Evolutionary conservation across 257 asterid genomes (phyloP), one percentile per base, ranked within the genome.

Genomic region (Ligustrum vulgare): DNA sequence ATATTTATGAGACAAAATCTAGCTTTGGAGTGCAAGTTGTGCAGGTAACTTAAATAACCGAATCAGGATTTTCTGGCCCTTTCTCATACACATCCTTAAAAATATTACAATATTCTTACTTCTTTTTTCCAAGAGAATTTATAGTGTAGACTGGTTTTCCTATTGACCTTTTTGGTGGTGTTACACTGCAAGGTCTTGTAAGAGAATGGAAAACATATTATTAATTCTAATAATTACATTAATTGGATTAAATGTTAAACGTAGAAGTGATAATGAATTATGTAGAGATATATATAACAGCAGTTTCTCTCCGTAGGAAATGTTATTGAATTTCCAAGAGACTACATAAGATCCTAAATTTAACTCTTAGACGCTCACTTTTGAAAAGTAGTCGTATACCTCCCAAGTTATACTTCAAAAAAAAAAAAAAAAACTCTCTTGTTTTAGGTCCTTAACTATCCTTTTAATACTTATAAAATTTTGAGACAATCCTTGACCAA

Each of bases 21-120:
- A 89, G 90, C 81, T 91, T 91, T 47, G 99, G 99, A 12, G 96
- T 89, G 82, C 97, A 93, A 87, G 88, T 95, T 39, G 99, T 94
- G 84, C 98, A 94, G 99, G 99, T 94, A 91, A 78, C 51, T 78
- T n/a, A n/a, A 41, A 62, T 74, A 75, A 63, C 75, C 43, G n/a
- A 72, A 68, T 75, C 77, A 69, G 34, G 51, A 76, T 69, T 75
- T 58, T 70, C 33, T 56, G 20, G 70, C 75, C 34, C 31, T 65
- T 81, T 74, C 36, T 13, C 49, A 64, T n/a, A 31, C 10, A 34
- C 13, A 16, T 64, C 41, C 75, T 74, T 63, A 33, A 16, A 16
- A 31, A 65, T 39, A 12, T 45, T 20, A 13, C 13, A 49, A 35
- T 41, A n/a, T 23, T 28, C n/a, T 15, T 11, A 31, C 49, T 74